phyloP scores from a whole-genome alignment of 768 basidiomycete genomes.

The Tricholoma furcatifolium region DNA sequence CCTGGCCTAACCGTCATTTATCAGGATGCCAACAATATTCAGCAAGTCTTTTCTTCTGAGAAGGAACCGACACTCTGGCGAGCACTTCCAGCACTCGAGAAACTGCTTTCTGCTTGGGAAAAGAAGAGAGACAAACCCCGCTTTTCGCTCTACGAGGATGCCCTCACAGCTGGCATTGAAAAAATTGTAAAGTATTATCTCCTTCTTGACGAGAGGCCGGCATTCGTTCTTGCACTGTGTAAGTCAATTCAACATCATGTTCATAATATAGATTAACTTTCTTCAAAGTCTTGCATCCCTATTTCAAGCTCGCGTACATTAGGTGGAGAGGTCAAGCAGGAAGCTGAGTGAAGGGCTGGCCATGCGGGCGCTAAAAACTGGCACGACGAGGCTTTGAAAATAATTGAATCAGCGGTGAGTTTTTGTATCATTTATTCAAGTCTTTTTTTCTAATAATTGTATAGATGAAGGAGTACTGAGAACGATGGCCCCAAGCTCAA shows the following conservation, averaged over 20 bases:
- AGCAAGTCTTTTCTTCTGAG: constrained; percentile 25
- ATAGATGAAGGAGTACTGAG: constrained; percentile 15
- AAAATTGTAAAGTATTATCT: constrained; percentile 27
- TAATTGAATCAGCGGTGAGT: no score
- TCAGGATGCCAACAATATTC: constrained; percentile 22
- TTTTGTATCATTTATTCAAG: no score
- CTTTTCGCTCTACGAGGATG: constrained; percentile 16
- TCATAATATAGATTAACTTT: background rate
- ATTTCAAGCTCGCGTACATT: constrained; percentile 28
- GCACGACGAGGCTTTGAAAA: no score
- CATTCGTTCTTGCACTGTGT: constrained; percentile 25
- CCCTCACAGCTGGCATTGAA: constrained; percentile 18
- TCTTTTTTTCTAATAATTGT: constrained; percentile 11
- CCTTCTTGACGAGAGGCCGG: constrained; percentile 18
- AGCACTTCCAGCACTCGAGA: constrained; percentile 26
- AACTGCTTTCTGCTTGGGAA: constrained; percentile 26
- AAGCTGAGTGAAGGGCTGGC: no score
- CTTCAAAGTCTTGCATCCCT: constrained; percentile 28
- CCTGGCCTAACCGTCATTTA: no score
- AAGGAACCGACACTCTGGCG: constrained; percentile 22
- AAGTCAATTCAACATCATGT: constrained; percentile 2
- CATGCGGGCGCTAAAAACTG: no score
- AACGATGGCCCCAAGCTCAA: no score
- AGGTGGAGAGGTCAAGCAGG: no score
- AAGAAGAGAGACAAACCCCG: constrained; percentile 7